A percentile compares a stretch with the other conserved stretches of the same genome.
phyloP scores from a whole-genome alignment of 2,329 filamentous ascomycete genomes.

The Aspergillus tubingensis region DNA sequence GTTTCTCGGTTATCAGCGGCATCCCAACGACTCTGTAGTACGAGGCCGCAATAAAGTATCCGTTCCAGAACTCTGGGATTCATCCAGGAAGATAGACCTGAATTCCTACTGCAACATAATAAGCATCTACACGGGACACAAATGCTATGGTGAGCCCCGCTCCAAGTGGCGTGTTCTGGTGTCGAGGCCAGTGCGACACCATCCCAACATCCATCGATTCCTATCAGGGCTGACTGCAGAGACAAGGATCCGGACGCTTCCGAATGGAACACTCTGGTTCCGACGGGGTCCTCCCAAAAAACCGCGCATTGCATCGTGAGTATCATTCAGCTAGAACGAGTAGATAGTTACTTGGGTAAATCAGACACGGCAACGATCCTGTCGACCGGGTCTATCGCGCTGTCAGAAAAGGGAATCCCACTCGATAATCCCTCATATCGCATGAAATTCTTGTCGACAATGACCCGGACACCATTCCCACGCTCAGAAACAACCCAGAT shows the following conservation, averaged over 20 bases:
- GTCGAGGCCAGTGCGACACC: too few species aligned
- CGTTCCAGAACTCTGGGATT: too few species aligned
- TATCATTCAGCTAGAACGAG: neutral
- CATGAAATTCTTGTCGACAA: neutral
- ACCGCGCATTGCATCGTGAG: neutral
- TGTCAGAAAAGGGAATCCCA: constrained; percentile 1
- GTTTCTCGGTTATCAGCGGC: too few species aligned
- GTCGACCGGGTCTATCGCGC: constrained; percentile 7
- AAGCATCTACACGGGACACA: too few species aligned
- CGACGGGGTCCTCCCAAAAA: neutral
- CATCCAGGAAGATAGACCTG: too few species aligned
- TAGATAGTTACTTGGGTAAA: neutral
- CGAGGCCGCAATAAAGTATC: too few species aligned
- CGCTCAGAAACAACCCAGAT: constrained; percentile 7
- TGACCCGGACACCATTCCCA: constrained; percentile 5
- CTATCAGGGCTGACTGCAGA: neutral
- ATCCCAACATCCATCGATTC: neutral
- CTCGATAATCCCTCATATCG: neutral
- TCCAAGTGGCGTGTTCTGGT: neutral
- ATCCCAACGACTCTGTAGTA: too few species aligned
- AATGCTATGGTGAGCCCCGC: neutral
- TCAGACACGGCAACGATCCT: neutral
- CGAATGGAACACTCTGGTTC: neutral
- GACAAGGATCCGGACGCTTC: neutral
- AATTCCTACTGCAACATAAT: too few species aligned